phyloP scores from a whole-genome alignment of 2,329 filamentous ascomycete species.

The Fusarium luffae region DNA sequence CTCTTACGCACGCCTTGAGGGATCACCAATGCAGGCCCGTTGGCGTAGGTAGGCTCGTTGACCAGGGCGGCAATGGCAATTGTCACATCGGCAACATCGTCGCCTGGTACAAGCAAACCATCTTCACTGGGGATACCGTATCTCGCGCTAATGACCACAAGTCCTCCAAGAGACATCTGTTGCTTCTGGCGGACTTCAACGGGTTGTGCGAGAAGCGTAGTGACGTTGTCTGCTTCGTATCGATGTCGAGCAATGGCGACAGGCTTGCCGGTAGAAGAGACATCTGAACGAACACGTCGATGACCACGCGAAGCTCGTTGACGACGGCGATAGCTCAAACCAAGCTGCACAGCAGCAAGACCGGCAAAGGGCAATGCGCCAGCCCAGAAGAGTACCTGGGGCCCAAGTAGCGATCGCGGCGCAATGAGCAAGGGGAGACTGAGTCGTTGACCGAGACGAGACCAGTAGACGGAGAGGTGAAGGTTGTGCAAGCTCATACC shows the following conservation, averaged over 20 bases:
- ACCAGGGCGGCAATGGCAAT: conserved; percentile 60
- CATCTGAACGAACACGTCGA: conserved; percentile 13
- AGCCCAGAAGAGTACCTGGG: conserved; percentile 53
- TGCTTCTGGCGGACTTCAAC: conserved; percentile 55
- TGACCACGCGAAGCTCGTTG: conserved; percentile 12
- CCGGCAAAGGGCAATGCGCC: conserved; percentile 54
- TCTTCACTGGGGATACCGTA: conserved; percentile 55
- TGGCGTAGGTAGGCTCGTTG: conserved; percentile 42
- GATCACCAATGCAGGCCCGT: conserved; percentile 50
- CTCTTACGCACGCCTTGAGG: conserved; percentile 57
- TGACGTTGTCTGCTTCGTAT: conserved; percentile 59
- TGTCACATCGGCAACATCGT: conserved; percentile 62
- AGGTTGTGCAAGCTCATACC: conserved; percentile 55
- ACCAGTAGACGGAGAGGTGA: conserved; percentile 61
- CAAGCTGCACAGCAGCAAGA: conserved; percentile 53
- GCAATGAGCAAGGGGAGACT: conserved; percentile 57
- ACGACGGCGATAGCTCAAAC: conserved; percentile 35
- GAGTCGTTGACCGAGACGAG: conserved; percentile 57
- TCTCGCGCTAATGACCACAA: conserved; percentile 62
- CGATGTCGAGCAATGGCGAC: conserved; percentile 50
- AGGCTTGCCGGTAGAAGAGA: conserved; percentile 28
- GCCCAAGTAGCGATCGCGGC: conserved; percentile 42
- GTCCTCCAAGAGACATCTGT: conserved; percentile 50
- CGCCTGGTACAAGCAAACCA: conserved; percentile 47
- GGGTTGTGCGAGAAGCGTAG: conserved; percentile 55